Evolutionary conservation across 257 asterid species (phyloP).

Genomic region (Leptodermis oblonga): DNA sequence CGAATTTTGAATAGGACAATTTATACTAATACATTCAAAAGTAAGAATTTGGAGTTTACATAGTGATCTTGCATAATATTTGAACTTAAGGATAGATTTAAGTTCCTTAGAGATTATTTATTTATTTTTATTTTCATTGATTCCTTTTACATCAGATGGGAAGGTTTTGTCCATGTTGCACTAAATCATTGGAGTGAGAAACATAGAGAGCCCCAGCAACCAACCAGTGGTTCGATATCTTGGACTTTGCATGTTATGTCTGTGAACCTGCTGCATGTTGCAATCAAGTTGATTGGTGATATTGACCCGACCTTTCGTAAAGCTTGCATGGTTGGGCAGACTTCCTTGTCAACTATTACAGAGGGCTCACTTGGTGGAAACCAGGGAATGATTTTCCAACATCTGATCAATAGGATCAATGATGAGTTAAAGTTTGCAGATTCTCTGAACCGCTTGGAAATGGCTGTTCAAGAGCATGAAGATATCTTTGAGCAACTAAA

Average conservation of each 20-base stretch:
- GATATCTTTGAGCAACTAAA: conserved; percentile 52
- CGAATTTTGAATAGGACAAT: not conserved
- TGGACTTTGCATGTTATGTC: conserved; percentile 24
- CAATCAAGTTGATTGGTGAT: conserved; percentile 53
- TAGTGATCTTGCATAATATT: not conserved
- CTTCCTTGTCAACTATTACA: conserved; percentile 26
- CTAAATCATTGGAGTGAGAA: conserved; percentile 49
- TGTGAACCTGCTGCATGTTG: conserved; percentile 48
- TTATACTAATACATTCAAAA: not conserved
- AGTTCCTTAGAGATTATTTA: not conserved
- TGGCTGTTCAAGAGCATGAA: conserved; percentile 39
- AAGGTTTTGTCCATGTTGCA: conserved; percentile 70
- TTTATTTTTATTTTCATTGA: not conserved
- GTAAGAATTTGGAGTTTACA: not conserved
- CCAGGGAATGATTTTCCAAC: conserved; percentile 42
- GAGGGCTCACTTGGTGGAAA: conserved; percentile 34
- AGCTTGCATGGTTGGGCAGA: conserved; percentile 75
- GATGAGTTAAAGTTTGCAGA: conserved; percentile 39
- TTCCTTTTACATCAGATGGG: conserved; percentile 56
- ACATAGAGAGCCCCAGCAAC: conserved; percentile 21
- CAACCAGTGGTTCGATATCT: conserved; percentile 22
- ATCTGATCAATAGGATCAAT: conserved; percentile 36
- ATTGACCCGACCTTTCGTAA: conserved; percentile 52
- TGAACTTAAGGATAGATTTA: not conserved
- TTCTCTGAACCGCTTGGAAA: conserved; percentile 34